Evolutionary conservation across 176 grass and related monocot genomes (phyloP).

Genomic region (Alloteropsis semialata): DNA sequence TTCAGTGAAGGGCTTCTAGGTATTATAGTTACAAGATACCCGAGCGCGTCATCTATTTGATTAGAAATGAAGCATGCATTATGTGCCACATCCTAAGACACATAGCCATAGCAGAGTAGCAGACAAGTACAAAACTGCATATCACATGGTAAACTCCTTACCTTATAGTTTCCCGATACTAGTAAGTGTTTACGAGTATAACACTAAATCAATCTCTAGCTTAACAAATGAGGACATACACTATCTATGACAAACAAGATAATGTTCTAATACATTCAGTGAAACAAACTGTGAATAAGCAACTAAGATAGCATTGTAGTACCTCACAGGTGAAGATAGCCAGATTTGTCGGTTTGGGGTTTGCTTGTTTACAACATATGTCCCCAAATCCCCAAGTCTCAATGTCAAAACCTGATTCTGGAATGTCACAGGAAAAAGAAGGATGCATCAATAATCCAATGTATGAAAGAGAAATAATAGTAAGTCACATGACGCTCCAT

Average conservation of each 20-base stretch:
- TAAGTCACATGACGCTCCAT: not conserved
- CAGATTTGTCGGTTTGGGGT: slow-evolving; percentile 89
- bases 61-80: not conserved
- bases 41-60: not conserved
- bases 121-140: not conserved
- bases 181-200: not conserved
- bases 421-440: slow-evolving; percentile 30
- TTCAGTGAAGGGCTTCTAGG: not conserved
- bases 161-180: not conserved
- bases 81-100: not conserved
- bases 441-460: slow-evolving; percentile 9
- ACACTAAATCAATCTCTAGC: not conserved
- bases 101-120: not conserved
- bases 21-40: not conserved
- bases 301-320: not conserved
- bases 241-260: not conserved
- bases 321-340: slow-evolving; percentile 96
- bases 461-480: not conserved
- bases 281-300: not conserved
- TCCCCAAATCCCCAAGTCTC: slow-evolving; percentile 71
- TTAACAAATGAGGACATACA: not conserved
- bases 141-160: not conserved
- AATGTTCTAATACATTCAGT: not conserved
- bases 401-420: slow-evolving; percentile 93
- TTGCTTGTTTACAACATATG: slow-evolving; percentile 96